These are phyloP conservation scores for Urochloa ruziziensis DNA, from an alignment of 176 grass and related monocot genomes.

Conservation along the genomic window DNA sequence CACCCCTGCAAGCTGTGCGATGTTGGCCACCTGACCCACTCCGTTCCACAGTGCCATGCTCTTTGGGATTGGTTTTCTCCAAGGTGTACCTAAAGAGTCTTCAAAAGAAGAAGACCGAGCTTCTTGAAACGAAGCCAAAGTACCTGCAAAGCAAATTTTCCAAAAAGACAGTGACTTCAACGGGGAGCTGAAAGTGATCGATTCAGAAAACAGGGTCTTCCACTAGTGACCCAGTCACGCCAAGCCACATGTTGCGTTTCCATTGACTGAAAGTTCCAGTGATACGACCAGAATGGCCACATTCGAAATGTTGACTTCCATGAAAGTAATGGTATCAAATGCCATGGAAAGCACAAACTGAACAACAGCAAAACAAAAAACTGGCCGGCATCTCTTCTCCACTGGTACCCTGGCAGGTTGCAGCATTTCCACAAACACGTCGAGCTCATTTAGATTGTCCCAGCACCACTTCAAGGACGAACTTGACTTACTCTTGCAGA, in stretches of 20 bases:
- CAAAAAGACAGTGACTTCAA: neutral
- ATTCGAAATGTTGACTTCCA: neutral
- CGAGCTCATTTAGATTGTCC: neutral
- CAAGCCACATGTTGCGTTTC: neutral
- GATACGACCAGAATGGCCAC: neutral
- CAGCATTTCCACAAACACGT: neutral
- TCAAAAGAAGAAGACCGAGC: neutral
- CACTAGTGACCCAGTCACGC: neutral
- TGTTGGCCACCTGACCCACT: slow-evolving; percentile 45
- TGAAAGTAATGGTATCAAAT: neutral
- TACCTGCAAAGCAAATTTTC: neutral
- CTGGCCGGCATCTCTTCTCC: neutral
- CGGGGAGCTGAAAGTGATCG: neutral
- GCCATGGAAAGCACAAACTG: neutral
- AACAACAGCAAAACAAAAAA: neutral
- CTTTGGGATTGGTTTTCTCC: neutral
- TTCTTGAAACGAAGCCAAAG: neutral
- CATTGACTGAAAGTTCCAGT: neutral
- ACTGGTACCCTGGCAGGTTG: neutral
- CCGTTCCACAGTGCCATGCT: slow-evolving; percentile 52
- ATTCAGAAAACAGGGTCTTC: neutral
- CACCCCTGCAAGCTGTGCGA: slow-evolving; percentile 60
- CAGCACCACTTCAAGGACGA: neutral
- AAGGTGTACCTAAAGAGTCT: neutral
- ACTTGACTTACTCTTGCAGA: neutral